Conservation (phyloP, 179 eudicot species). For the Drosera spatulata region DNA sequence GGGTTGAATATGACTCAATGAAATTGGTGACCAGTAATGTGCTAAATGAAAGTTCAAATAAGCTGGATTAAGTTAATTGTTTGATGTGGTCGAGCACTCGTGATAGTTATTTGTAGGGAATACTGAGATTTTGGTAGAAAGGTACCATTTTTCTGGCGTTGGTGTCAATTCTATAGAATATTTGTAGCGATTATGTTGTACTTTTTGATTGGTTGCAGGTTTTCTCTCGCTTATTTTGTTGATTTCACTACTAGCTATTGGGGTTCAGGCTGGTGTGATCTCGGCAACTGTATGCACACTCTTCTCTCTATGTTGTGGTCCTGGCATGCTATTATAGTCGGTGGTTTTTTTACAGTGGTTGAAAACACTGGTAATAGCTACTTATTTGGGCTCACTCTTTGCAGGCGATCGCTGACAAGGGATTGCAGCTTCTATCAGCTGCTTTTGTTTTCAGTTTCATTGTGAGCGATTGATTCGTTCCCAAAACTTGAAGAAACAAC, state of each 20-base stretch:
- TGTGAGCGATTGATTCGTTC: slow-evolving; percentile 36
- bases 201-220: slow-evolving; percentile 29
- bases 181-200: too few species aligned
- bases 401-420: slow-evolving; percentile 87
- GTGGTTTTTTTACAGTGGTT: neutral
- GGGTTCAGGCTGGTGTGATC: slow-evolving; percentile 42
- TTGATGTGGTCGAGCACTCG: too few species aligned
- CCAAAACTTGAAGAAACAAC: too few species aligned
- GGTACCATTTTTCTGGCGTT: too few species aligned
- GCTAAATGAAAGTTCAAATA: too few species aligned
- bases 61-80: too few species aligned
- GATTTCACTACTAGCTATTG: slow-evolving; percentile 52
- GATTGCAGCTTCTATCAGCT: slow-evolving; percentile 81
- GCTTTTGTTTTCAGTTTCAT: slow-evolving; percentile 66
- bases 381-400: slow-evolving; percentile 9
- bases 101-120: too few species aligned
- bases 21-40: too few species aligned
- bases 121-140: too few species aligned
- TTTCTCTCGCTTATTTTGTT: slow-evolving; percentile 42
- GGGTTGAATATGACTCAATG: too few species aligned
- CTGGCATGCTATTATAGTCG: too few species aligned
- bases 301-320: neutral
- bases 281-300: slow-evolving; percentile 56
- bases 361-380: neutral
- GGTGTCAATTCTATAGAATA: too few species aligned